A percentile compares a stretch with the other conserved stretches of the same genome.
Conservation (phyloP, 2,329 filamentous ascomycete species). For the Didymella segeticola region DNA sequence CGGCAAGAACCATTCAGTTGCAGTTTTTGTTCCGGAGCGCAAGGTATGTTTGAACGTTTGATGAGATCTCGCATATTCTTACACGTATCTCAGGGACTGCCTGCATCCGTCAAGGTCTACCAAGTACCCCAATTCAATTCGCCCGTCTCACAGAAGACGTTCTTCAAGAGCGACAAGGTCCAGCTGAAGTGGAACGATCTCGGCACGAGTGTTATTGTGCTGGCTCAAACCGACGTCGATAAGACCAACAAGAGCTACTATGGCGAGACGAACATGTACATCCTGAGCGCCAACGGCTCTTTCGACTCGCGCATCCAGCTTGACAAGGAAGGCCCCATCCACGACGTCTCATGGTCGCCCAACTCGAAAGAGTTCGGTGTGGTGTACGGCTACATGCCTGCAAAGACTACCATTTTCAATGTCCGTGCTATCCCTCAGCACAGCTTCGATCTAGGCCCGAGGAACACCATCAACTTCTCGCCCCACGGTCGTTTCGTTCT, state of each 20-base stretch:
- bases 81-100: constrained; percentile 72
- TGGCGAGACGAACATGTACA: constrained; percentile 95
- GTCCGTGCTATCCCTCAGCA: constrained; percentile 81
- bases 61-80: constrained; percentile 15
- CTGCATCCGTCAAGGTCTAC: constrained; percentile 91
- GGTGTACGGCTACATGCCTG: constrained; percentile 98
- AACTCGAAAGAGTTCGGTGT: constrained; percentile 98
- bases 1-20: constrained; percentile 88
- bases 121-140: constrained; percentile 85
- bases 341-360: constrained; percentile 98
- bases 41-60: constrained; percentile 66
- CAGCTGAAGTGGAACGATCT: constrained; percentile 97
- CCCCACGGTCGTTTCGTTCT: constrained; percentile 91
- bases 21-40: constrained; percentile 93
- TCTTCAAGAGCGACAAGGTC: constrained; percentile 99
- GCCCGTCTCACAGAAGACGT: constrained; percentile 94
- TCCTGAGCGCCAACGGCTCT: constrained; percentile 87
- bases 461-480: constrained; percentile 95
- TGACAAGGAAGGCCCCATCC: constrained; percentile 97
- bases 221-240: constrained; percentile 97
- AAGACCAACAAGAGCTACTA: constrained; percentile 99
- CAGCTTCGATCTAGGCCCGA: constrained; percentile 83
- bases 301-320: constrained; percentile 92
- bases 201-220: constrained; percentile 88
- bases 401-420: constrained; percentile 98